phyloP scores from a whole-genome alignment of 163 green algal species.

The Chloromonas sp. region DNA sequence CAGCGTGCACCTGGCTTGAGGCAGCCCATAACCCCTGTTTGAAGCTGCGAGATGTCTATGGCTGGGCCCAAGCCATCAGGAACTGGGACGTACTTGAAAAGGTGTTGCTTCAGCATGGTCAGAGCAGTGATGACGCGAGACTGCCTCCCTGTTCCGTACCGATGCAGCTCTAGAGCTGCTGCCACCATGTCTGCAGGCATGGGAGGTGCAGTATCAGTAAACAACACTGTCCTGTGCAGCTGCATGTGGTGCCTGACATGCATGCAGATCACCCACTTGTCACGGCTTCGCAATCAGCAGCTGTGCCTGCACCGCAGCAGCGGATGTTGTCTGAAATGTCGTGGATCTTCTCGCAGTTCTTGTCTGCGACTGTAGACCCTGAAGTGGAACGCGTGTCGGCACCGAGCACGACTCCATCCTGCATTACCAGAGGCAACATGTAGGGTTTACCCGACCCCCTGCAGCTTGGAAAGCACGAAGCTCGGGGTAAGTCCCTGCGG shows the following conservation, averaged over 20 bases:
- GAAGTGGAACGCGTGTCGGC: conserved; percentile 95
- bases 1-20: too few species aligned
- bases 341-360: conserved; percentile 99
- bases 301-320: conserved; percentile 95
- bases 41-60: too few species aligned
- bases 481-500: background rate
- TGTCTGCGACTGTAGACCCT: conserved; percentile 94
- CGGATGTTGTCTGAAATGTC: conserved; percentile 98
- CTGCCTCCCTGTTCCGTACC: conserved; percentile 73
- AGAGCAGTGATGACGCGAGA: conserved; percentile 86
- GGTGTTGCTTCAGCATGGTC: conserved; percentile 93
- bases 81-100: conserved; percentile 74
- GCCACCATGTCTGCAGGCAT: conserved; percentile 85
- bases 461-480: background rate
- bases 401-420: conserved; percentile 95
- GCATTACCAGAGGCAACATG: conserved; percentile 6
- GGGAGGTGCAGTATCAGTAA: too few species aligned
- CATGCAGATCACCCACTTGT: conserved; percentile 57
- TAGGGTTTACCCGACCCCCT: background rate
- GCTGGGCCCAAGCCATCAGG: too few species aligned
- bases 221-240: background rate
- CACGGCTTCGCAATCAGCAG: conserved; percentile 93
- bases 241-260: background rate
- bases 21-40: too few species aligned
- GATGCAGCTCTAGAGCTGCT: conserved; percentile 84